Evolutionary conservation across 768 basidiomycete species (phyloP), one percentile per base, ranked within the genome.

Genomic region (Rubroboletus pulcherrimus): DNA sequence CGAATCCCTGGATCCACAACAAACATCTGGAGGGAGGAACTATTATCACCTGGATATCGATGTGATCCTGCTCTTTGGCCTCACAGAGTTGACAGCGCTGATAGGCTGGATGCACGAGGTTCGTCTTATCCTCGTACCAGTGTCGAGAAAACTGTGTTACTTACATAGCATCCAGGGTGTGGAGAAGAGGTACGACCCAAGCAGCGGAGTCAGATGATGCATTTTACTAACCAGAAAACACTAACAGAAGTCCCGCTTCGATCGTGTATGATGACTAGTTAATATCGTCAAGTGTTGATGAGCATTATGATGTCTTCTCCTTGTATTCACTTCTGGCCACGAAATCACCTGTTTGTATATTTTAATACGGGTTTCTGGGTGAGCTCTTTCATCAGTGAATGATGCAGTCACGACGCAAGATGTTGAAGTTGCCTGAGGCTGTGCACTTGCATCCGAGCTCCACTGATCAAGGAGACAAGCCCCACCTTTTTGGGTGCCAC

Each of bases 31-130:
- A 17, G 51, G 53, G 29, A 26, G 19, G 24, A 37, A 47, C 14
- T 63, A 53, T 34, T 68, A 67, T 52, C 14, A 7, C 21, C 46
- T 68, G 30, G 24, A 63, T 0, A 73, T 68, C 42, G 67, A 74
- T 6, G 61, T 80, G 6, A 55, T 78, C 15, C 49, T 81, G 14
- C 65, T 70, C 15, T 75, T 78, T 45, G 79, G 78, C 2, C 53
- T 73, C 10, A 77, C 77, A 0, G 79, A 81, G 51, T 54, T 80
- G 38, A 75, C 77, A 54, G 80, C 77, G 0, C 75, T 78, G 37
- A 71, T 78, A 26, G 60, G 68, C 2, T 81, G 79, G 79, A 63
- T 33, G 45, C 45, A 60, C 10, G 73, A 79, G 9, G 64, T 63
- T 14, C 31, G 57, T 50, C 31, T 21, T 15, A 5, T 38, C 12